Evolutionary conservation across 768 basidiomycete species (phyloP).

Genomic region (Russula emetica): DNA sequence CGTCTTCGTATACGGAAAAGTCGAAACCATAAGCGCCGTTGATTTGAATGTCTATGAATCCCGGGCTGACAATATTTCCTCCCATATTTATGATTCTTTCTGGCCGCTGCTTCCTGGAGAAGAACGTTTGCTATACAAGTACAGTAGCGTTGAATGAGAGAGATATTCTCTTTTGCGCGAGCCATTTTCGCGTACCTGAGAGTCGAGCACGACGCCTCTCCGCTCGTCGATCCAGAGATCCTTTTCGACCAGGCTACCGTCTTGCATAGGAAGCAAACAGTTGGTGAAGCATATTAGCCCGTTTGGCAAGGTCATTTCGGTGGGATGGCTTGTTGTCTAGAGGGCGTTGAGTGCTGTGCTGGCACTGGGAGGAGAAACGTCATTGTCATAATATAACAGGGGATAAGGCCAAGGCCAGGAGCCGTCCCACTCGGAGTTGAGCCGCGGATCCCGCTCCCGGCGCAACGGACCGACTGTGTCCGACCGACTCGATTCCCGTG

Average conservation of each 20-base stretch:
- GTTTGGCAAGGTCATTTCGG: slow-evolving; percentile 44
- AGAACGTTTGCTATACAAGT: slow-evolving; percentile 58
- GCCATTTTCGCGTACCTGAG: slow-evolving; percentile 46
- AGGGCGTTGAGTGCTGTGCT: not conserved
- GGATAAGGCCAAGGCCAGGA: not conserved
- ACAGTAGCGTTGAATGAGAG: not conserved
- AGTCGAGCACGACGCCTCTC: slow-evolving; percentile 68
- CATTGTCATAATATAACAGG: slow-evolving; percentile 4
- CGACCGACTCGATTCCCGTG: not conserved
- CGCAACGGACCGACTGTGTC: not conserved
- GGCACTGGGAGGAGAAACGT: slow-evolving; percentile 2
- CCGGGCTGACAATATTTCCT: slow-evolving; percentile 82
- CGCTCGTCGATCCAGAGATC: slow-evolving; percentile 81
- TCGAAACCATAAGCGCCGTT: slow-evolving; percentile 89
- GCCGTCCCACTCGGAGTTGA: not conserved
- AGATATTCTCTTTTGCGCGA: not conserved
- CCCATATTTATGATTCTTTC: slow-evolving; percentile 60
- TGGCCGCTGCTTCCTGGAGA: slow-evolving; percentile 55
- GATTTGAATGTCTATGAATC: slow-evolving; percentile 83
- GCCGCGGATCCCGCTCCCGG: not conserved
- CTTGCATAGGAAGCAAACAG: slow-evolving; percentile 73
- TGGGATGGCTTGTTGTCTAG: not conserved
- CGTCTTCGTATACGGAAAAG: slow-evolving; percentile 75
- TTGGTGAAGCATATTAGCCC: slow-evolving; percentile 84
- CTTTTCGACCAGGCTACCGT: slow-evolving; percentile 66